Conservation (phyloP, 2,329 filamentous ascomycete genomes). For the Sporothrix humicola region DNA sequence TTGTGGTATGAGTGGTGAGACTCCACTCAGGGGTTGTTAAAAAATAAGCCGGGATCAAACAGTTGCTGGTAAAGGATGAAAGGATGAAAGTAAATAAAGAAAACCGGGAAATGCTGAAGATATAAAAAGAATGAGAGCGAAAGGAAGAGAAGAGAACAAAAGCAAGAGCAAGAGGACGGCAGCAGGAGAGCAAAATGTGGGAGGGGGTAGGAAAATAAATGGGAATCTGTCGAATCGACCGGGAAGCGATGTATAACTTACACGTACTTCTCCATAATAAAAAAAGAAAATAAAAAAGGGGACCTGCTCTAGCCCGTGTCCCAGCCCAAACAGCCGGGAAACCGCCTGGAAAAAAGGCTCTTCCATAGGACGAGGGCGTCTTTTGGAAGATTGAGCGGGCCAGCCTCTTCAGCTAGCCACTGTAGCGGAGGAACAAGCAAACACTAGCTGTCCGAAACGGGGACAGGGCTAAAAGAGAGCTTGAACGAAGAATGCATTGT, state of each 20-base stretch:
- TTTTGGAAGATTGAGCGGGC: constrained; percentile 15
- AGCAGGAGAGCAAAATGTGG: neutral
- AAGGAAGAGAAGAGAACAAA: neutral
- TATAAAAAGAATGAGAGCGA: neutral
- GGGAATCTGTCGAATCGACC: neutral
- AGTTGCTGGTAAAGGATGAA: neutral
- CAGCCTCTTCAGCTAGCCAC: constrained; percentile 9
- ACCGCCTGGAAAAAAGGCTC: neutral
- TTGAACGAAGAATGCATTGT: neutral
- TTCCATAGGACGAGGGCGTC: neutral
- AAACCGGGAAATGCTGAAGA: neutral
- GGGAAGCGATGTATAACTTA: neutral
- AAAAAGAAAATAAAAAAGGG: constrained; percentile 5
- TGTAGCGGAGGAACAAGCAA: neutral
- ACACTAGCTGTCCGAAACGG: constrained; percentile 12
- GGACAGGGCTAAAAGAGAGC: neutral
- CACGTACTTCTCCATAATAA: constrained; percentile 17
- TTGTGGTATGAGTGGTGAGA: neutral
- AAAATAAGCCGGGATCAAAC: neutral
- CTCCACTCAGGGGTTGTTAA: neutral
- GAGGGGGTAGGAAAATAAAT: constrained; percentile 29
- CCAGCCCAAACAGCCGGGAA: constrained; percentile 31
- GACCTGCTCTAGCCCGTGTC: constrained; percentile 6
- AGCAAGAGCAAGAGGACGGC: neutral
- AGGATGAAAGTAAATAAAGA: neutral